phyloP scores from a whole-genome alignment of 331 rosid genomes.

The Rhamnella rubrinervis region DNA sequence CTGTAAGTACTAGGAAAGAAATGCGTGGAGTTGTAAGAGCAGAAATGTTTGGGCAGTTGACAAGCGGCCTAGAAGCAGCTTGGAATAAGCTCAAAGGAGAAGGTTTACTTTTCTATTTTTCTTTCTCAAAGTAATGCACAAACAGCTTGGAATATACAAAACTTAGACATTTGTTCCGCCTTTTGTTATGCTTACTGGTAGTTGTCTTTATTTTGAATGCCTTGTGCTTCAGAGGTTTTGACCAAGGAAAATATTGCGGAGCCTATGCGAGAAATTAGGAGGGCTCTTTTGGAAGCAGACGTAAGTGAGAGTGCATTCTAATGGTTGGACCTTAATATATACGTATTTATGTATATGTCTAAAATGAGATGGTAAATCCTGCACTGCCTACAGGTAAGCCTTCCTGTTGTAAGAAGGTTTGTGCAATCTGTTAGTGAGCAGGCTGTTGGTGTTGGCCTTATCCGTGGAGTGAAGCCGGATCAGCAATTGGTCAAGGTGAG shows the following conservation, averaged over 20 bases:
- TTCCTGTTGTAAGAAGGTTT: constrained; percentile 97
- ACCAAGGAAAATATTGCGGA: constrained; percentile 90
- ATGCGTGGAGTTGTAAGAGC: constrained; percentile 69
- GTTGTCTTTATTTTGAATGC: constrained; percentile 7
- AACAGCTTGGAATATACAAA: neutral
- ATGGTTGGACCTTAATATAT: neutral
- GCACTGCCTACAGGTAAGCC: constrained; percentile 75
- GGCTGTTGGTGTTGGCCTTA: constrained; percentile 92
- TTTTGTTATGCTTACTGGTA: neutral
- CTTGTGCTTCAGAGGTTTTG: constrained; percentile 75
- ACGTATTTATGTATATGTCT: constrained; percentile 5
- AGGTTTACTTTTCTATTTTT: constrained; percentile 43
- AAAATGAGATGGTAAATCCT: constrained; percentile 11
- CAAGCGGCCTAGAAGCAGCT: constrained; percentile 89
- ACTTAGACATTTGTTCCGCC: neutral
- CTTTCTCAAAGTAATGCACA: neutral
- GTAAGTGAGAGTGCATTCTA: constrained; percentile 39
- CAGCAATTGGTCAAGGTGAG: constrained; percentile 93
- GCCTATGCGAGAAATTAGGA: constrained; percentile 96
- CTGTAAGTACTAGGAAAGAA: constrained; percentile 31
- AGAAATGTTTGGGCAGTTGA: constrained; percentile 95
- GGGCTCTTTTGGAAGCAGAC: constrained; percentile 98
- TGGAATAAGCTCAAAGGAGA: constrained; percentile 98
- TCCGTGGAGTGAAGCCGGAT: constrained; percentile 87
- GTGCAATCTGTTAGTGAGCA: constrained; percentile 91